These are phyloP conservation scores for Lactarius trivialis DNA, from an alignment of 768 basidiomycete species.

Conservation along the genomic window DNA sequence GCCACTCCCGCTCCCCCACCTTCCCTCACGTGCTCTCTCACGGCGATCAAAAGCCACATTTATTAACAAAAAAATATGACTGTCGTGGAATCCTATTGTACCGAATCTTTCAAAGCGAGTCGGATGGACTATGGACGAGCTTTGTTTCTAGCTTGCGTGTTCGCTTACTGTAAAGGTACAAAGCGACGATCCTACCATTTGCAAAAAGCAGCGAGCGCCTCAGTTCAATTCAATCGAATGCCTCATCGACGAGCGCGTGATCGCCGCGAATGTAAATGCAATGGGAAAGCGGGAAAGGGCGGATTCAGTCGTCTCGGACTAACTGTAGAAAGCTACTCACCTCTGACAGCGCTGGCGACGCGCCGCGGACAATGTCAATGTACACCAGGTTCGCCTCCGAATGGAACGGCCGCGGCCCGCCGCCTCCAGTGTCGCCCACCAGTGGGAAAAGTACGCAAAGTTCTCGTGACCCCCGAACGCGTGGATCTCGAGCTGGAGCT, in stretches of 20 bases:
- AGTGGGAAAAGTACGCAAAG: constrained; percentile 48
- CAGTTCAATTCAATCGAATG: background rate
- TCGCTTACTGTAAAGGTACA: background rate
- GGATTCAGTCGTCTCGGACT: background rate
- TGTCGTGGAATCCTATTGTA: background rate
- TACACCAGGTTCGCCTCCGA: constrained; percentile 48
- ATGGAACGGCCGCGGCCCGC: constrained; percentile 63
- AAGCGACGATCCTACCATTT: background rate
- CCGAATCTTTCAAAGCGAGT: background rate
- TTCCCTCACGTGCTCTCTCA: background rate
- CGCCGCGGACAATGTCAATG: constrained; percentile 34
- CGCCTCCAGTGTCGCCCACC: constrained; percentile 64
- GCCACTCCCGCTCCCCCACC: background rate
- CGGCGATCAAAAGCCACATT: background rate
- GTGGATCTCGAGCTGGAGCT: constrained; percentile 66
- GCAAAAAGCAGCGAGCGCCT: background rate
- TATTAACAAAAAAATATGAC: background rate
- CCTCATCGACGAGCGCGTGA: constrained; percentile 4
- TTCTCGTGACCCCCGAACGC: constrained; percentile 27
- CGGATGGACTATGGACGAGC: background rate
- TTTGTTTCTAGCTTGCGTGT: background rate
- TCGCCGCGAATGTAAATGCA: constrained; percentile 6
- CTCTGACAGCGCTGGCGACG: constrained; percentile 36
- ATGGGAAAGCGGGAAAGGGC: background rate
- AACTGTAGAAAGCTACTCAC: constrained; percentile 12